Evolutionary conservation across 2,329 filamentous ascomycete species (phyloP), one percentile per base, ranked within the genome.

Genomic region (Penicillium sp.): DNA sequence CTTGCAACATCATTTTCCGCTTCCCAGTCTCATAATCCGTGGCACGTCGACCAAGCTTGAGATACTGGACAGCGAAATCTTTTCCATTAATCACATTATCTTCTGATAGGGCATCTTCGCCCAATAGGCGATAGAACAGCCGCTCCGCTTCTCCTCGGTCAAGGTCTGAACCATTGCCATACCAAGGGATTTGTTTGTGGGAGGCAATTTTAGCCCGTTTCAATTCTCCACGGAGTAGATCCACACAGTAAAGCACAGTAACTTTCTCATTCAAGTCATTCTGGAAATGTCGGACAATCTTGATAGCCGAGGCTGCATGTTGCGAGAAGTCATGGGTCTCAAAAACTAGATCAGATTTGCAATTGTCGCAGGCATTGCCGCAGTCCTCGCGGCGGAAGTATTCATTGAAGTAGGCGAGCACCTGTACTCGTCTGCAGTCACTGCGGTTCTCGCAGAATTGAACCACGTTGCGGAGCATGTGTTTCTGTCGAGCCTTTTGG

Each of bases 331-430:
- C 91, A 51, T 84, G 80, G 45, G 82, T 78, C 61, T 91, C 85
- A 64, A 91, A 94, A 3, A 81, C 80, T 39, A 83, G 78, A 20
- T 84, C 85, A 2, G 86, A 89, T 58, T 81, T 84, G 78, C 94
- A 99, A 68, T 96, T 97, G 76, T 99, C 95, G 71, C 94, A 99
- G 1, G 81, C 82, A 44, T 82, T 79, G 42, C 84, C 78, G 72
- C 94, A 99, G 45, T 90, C 81, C 10, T 84, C 81, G 30, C 80
- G 78, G 45, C 83, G 76, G 68, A 97, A 99, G 1, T 80, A 79
- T 71, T 99, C 95, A 51, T 88, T 91, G 76, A 99, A 99, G 71
- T 99, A 99, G n/a, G 84, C 84, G 27, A 99, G 83, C 13, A 99
- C 87, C 70, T 96, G 90, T 1, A 89, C 87, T 54, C 94, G 83